phyloP scores from a whole-genome alignment of 345 rosid species.

The Hibiscus syriacus region DNA sequence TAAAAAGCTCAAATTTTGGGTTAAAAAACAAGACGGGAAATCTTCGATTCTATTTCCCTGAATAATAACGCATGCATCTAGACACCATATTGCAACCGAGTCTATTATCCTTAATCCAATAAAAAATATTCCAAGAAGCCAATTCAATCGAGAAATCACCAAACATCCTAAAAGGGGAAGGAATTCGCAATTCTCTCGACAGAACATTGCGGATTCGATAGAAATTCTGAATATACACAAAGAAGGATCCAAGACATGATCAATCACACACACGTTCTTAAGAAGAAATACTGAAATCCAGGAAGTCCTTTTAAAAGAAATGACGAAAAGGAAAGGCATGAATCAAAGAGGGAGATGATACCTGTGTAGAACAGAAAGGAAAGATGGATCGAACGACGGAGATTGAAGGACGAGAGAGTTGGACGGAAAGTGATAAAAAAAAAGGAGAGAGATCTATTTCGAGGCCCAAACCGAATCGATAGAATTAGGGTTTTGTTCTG shows the following conservation, averaged over 20 bases:
- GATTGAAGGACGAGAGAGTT: conserved; percentile 13
- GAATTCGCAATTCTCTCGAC: not conserved
- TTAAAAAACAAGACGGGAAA: not conserved
- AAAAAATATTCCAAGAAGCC: not conserved
- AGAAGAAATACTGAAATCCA: not conserved
- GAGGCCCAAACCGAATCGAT: conserved; percentile 45
- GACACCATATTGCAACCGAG: not conserved
- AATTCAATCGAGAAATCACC: not conserved
- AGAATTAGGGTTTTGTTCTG: conserved; percentile 42
- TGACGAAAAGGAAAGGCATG: not conserved
- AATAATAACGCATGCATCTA: not conserved
- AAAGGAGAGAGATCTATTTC: conserved; percentile 22
- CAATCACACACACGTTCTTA: not conserved
- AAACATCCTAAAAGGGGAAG: not conserved
- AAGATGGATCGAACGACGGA: conserved; percentile 14
- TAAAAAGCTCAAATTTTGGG: not conserved
- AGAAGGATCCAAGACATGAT: not conserved
- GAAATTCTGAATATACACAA: not conserved
- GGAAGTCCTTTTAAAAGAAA: not conserved
- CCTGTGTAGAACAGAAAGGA: conserved; percentile 4
- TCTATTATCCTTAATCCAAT: not conserved
- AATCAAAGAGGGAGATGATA: not conserved
- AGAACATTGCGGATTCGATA: conserved; percentile 4
- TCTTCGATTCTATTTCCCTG: not conserved
- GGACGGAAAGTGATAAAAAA: not conserved